Conservation (phyloP, 2,329 filamentous ascomycete species). For the Paraphaeosphaeria sporulosa region DNA sequence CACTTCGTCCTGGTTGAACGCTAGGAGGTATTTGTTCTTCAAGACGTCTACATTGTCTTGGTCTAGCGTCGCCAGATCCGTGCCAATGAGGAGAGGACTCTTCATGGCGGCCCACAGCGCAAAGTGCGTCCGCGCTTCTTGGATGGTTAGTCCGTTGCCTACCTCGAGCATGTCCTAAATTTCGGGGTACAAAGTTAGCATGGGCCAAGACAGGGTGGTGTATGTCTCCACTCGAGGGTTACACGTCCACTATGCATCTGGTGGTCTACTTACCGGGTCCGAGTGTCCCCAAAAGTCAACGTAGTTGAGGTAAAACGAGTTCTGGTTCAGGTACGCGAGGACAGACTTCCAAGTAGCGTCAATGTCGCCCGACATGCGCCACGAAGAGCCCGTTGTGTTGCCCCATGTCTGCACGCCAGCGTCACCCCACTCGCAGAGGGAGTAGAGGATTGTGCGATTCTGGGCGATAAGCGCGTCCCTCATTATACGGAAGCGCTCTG, state of each 20-base stretch:
- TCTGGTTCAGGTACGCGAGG: constrained; percentile 31
- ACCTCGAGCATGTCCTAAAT: constrained; percentile 50
- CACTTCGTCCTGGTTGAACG: constrained; percentile 55
- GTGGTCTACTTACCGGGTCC: too few relatives aligned
- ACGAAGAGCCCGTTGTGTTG: constrained; percentile 40
- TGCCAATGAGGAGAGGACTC: constrained; percentile 54
- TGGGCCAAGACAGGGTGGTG: too few relatives aligned
- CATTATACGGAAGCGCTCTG: constrained; percentile 57
- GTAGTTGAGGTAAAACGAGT: constrained; percentile 29
- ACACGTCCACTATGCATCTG: too few relatives aligned
- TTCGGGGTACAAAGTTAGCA: too few relatives aligned
- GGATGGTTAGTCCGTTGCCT: constrained; percentile 45
- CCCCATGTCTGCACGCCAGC: constrained; percentile 43
- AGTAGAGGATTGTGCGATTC: constrained; percentile 44
- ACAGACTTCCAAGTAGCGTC: constrained; percentile 28
- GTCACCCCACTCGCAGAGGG: constrained; percentile 46
- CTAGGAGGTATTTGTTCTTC: constrained; percentile 51
- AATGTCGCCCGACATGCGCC: constrained; percentile 40
- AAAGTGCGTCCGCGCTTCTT: constrained; percentile 48
- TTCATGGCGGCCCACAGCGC: constrained; percentile 53
- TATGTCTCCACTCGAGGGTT: too few relatives aligned
- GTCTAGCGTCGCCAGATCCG: constrained; percentile 47
- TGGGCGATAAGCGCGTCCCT: constrained; percentile 54
- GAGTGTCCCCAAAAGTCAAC: constrained; percentile 33
- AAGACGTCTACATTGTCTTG: constrained; percentile 50